Base-by-base conservation (phyloP, 2,329 filamentous ascomycete species). In the Neopestalotiopsis sp. region DNA sequence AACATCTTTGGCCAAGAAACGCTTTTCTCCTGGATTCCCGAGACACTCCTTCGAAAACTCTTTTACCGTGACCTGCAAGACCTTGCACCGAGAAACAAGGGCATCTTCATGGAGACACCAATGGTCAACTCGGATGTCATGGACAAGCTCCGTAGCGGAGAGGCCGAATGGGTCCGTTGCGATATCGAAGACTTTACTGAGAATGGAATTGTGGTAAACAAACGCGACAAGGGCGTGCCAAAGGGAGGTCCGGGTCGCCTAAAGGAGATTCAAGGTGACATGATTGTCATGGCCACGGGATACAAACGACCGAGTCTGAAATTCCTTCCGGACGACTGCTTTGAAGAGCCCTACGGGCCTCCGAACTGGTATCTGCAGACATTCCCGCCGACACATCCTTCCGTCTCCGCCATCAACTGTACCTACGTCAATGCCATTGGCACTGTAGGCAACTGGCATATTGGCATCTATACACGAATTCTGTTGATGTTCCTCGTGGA, bases 301-400 rank as follows among this genome's bases (percentile, higher is more conserved):
- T 97, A 90, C 82, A 87, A 93, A 74, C 87, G 94, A 0, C 94
- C 94, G 0, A 88, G 87, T 3, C 85, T 97, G 0, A 84, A 83
- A 12, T 96, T 97, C 79, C 83, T 97, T 0, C 94, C 94, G 0
- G 82, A 89, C 0, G 89, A 94, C 66, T 90, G 88, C 74, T 96
- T 96, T 77, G 77, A 88, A 10, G 88, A 92, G 71, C 91, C 92
- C 0, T 97, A 96, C 74, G 83, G 84, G 1, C 92, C 94, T 1
- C 94, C 94, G 0, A 94, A 94, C 78, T 97, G 94, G 94, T 97
- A 96, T 74, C 86, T 97, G 0, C 94, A 97, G 78, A 92, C 92
- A 0, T 97, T 97, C 80, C 94, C 94, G 4, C 92, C 94, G 0
- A 79, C 83, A 3, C 91, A 95, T 72, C 88, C 91, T 0, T 91